A percentile compares a stretch with the other conserved stretches of the same genome.
These are phyloP conservation scores for Alisma plantagoaquatica DNA, from an alignment of 106 monocot genomes.

Conservation along the genomic window DNA sequence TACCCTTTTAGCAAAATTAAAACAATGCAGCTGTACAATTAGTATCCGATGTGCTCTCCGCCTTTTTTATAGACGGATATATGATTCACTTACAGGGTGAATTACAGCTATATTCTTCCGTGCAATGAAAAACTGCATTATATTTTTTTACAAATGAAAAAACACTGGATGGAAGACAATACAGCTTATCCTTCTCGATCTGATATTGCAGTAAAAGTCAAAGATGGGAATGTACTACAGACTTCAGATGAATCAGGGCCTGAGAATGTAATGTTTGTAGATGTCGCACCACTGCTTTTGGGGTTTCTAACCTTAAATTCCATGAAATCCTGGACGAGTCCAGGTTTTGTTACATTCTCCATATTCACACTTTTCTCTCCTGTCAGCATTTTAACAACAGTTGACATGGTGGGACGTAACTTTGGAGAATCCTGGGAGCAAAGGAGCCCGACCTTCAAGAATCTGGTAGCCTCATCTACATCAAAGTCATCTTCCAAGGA, in stretches of 20 bases:
- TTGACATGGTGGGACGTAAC: conserved; percentile 6
- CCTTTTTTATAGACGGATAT: too few species aligned
- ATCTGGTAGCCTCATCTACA: conserved; percentile 4
- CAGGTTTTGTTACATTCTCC: conserved; percentile 1
- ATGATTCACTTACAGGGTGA: too few species aligned
- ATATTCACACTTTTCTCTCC: conserved; percentile 1
- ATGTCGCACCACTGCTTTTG: too few species aligned
- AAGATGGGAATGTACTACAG: neutral
- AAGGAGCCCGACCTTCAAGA: conserved; percentile 8
- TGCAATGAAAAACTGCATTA: too few species aligned
- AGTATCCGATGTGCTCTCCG: too few species aligned
- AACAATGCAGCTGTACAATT: too few species aligned
- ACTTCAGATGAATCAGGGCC: neutral
- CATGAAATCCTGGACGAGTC: conserved; percentile 10
- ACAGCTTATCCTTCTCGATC: conserved; percentile 1
- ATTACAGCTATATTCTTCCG: too few species aligned
- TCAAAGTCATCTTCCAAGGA: conserved; percentile 4
- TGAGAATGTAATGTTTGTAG: too few species aligned
- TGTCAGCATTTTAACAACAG: conserved; percentile 6
- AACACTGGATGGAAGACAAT: too few species aligned
- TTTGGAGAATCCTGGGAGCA: conserved; percentile 6
- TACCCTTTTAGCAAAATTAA: too few species aligned
- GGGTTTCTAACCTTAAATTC: neutral
- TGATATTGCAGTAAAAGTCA: neutral
- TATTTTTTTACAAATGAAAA: too few species aligned